Evolutionary conservation across 192 early-diverging fungal genomes (phyloP), one percentile per base, ranked within the genome.

Genomic region (Phlyctochytrium bullatum): DNA sequence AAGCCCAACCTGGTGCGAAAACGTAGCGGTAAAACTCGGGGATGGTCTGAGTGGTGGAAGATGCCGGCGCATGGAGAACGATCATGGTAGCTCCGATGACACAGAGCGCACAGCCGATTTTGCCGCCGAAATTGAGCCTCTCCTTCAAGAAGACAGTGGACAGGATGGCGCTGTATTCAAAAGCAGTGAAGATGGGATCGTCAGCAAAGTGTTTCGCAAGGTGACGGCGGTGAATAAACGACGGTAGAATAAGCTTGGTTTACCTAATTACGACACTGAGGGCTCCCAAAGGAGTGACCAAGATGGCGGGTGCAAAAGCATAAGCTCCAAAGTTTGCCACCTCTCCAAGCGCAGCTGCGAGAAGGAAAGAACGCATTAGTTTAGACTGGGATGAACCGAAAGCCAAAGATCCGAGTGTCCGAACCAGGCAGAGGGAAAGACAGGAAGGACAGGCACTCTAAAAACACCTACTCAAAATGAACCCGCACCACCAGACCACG

Each of bases 311-410:
- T 33, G 91, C 90, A 83, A 96, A 96, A 36, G 92, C 92, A 70
- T 96, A 96, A 0, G 94, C 95, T 1, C 91, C 89, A 83, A 96
- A 95, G 80, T 97, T 97, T 66, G 89, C 86, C 64, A 93, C 80
- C 82, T 96, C 94, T 64, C 94, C 94, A 28, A 93, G 71, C 2
- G 86, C 91, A 91, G 95, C 89, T 92, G 82, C 57, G 62, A 30
- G 3, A 17, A 47, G 36, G 27, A 23, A 16, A 35, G 59, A n/a
- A n/a, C 25, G 29, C n/a, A 31, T 25, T 67, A 17, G 17, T 32
- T 14, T 34, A 12, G 40, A 12, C 0, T 34, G 17, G 6, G 14
- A 29, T 27, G 27, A 51, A 36, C 20, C 3, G 36, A 29, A 6
- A 53, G 14, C 28, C n/a, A 6, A 66, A 65, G 33, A 23, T 67